These are phyloP conservation scores for Prinsepia uniflora DNA, from an alignment of 306 rosid genomes.

Conservation along the genomic window DNA sequence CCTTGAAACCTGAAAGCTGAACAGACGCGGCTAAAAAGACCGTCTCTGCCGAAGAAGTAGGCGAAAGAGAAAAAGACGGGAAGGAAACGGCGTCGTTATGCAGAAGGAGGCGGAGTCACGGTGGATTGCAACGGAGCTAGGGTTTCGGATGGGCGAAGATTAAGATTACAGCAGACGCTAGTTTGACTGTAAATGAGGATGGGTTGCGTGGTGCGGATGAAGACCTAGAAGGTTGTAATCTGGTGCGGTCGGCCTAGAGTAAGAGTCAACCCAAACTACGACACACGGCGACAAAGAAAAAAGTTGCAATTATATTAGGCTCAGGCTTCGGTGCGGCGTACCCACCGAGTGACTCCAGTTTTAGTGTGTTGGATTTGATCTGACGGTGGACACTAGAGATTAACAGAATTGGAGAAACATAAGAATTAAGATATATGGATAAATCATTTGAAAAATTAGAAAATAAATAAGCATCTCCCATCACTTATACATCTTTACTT, in stretches of 20 bases:
- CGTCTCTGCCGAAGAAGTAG: not conserved
- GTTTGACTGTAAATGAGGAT: not conserved
- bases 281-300: not conserved
- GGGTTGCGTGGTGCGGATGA: constrained; percentile 7
- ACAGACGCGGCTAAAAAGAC: not conserved
- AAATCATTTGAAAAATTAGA: too few species aligned
- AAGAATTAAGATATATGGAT: too few species aligned
- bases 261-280: not conserved
- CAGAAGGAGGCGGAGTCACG: not conserved
- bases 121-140: not conserved
- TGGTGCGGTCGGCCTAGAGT: not conserved
- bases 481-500: too few species aligned
- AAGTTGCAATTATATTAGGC: too few species aligned
- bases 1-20: not conserved
- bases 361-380: too few species aligned
- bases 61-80: not conserved
- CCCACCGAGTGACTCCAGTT: too few species aligned
- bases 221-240: constrained; percentile 7
- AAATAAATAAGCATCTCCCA: too few species aligned
- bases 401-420: too few species aligned
- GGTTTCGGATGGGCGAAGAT: not conserved
- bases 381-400: too few species aligned
- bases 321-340: too few species aligned
- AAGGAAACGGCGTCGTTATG: not conserved
- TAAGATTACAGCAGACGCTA: not conserved